Evolutionary conservation across 495 filamentous ascomycete genomes (phyloP).

Genomic region (Haplographium delicatum): DNA sequence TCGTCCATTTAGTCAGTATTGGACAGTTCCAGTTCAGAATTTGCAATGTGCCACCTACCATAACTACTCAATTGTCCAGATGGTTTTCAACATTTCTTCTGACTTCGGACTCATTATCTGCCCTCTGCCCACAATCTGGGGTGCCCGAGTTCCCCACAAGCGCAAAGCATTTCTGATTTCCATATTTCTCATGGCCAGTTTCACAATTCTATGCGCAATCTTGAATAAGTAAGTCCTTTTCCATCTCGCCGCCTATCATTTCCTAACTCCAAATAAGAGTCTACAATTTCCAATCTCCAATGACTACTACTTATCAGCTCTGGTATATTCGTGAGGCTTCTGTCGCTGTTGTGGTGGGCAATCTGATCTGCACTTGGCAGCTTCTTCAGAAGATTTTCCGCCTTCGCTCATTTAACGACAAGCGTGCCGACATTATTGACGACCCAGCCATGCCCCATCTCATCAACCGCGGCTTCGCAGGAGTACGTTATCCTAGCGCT

Average conservation of each 20-base stretch:
- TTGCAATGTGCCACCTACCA: constrained; percentile 29
- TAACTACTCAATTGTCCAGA: constrained; percentile 56
- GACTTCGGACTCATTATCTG: constrained; percentile 54
- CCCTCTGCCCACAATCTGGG: constrained; percentile 50
- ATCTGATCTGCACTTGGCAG: constrained; percentile 55
- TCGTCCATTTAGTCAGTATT: constrained; percentile 55
- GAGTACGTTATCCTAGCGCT: background rate
- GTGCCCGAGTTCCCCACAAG: constrained; percentile 38
- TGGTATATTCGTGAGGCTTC: constrained; percentile 64
- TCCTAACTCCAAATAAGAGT: constrained; percentile 43
- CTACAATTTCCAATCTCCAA: constrained; percentile 7
- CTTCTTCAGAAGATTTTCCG: constrained; percentile 47
- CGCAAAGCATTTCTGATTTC: constrained; percentile 45
- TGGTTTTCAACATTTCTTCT: constrained; percentile 60
- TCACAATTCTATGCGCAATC: constrained; percentile 55
- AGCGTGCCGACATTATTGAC: background rate
- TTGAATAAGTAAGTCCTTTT: constrained; percentile 52
- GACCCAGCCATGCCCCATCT: constrained; percentile 1
- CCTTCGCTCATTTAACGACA: constrained; percentile 36
- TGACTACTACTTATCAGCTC: constrained; percentile 18
- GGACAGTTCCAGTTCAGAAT: constrained; percentile 41
- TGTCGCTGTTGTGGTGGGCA: constrained; percentile 55
- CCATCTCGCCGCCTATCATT: constrained; percentile 43
- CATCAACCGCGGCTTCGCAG: background rate
- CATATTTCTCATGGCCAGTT: constrained; percentile 47